These are phyloP conservation scores for Coemansia sp. DNA, from an alignment of 192 early-diverging fungal species.

Conservation along the genomic window DNA sequence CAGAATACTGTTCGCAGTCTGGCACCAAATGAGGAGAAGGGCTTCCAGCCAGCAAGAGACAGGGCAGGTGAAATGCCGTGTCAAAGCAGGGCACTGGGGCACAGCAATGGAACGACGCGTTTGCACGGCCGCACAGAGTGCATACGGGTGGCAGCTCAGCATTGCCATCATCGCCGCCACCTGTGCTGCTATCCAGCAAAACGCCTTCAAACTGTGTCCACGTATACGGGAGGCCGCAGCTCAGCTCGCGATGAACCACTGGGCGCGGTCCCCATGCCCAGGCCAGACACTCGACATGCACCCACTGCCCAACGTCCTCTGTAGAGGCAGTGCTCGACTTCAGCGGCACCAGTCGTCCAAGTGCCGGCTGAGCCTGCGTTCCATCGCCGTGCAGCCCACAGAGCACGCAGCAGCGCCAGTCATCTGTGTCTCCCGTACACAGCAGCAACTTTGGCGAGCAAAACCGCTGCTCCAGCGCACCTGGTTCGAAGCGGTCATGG, in stretches of 20 bases:
- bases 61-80: constrained; percentile 45
- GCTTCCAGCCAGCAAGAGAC: constrained; percentile 30
- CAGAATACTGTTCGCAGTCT: constrained; percentile 26
- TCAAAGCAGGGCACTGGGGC: constrained; percentile 36
- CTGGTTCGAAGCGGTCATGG: constrained; percentile 22
- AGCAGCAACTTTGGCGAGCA: neutral
- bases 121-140: constrained; percentile 23
- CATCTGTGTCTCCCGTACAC: neutral
- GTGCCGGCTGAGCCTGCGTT: neutral
- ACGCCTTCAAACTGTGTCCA: constrained; percentile 36
- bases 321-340: neutral
- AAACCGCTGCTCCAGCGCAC: constrained; percentile 26
- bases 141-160: constrained; percentile 11
- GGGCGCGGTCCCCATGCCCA: constrained; percentile 53
- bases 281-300: constrained; percentile 47
- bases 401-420: constrained; percentile 29
- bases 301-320: constrained; percentile 14
- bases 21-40: constrained; percentile 4
- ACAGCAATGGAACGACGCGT: constrained; percentile 49
- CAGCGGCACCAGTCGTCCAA: constrained; percentile 34
- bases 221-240: neutral
- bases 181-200: constrained; percentile 5
- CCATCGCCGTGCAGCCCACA: constrained; percentile 44
- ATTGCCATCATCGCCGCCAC: neutral
- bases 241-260: neutral